These are phyloP conservation scores for Rhodotorula toruloides DNA, from an alignment of 768 basidiomycete species.

Conservation along the genomic window DNA sequence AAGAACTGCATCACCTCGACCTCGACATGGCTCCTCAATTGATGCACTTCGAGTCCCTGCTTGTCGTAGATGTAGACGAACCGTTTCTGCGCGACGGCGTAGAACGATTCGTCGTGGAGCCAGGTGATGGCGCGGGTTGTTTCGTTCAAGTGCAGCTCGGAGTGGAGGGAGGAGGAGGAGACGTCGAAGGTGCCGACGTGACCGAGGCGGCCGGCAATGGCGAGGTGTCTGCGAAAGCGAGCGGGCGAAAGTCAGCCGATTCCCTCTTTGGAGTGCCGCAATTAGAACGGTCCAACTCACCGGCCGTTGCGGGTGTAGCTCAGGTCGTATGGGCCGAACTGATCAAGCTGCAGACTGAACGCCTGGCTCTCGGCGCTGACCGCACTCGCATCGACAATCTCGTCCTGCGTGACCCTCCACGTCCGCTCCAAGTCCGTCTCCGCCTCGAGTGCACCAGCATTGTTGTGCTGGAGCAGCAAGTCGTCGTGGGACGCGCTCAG, in stretches of 20 bases:
- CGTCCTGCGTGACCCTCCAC: conserved; percentile 78
- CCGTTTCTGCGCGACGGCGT: conserved; percentile 92
- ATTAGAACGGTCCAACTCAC: conserved; percentile 51
- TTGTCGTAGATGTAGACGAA: conserved; percentile 94
- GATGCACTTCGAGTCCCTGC: conserved; percentile 86
- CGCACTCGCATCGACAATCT: conserved; percentile 54
- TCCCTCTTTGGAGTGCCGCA: neutral
- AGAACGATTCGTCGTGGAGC: conserved; percentile 85
- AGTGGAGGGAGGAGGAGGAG: conserved; percentile 76
- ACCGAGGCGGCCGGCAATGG: conserved; percentile 72
- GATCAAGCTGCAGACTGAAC: conserved; percentile 76
- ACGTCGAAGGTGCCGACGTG: conserved; percentile 93
- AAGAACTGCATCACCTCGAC: conserved; percentile 85
- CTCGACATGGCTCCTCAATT: conserved; percentile 76
- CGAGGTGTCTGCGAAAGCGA: conserved; percentile 61
- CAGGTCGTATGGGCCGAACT: conserved; percentile 70
- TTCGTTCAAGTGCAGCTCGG: conserved; percentile 83
- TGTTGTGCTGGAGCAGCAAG: conserved; percentile 61
- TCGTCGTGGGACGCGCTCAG: conserved; percentile 38
- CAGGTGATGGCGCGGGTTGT: conserved; percentile 90
- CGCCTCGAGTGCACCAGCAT: conserved; percentile 65
- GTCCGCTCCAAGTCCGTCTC: conserved; percentile 80
- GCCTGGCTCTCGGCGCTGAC: conserved; percentile 47
- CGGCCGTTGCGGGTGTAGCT: conserved; percentile 88
- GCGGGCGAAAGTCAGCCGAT: conserved; percentile 4